Evolutionary conservation across 169 alveolate species (phyloP), one percentile per base, ranked within the genome.

Genomic region (Fabrea salina): DNA sequence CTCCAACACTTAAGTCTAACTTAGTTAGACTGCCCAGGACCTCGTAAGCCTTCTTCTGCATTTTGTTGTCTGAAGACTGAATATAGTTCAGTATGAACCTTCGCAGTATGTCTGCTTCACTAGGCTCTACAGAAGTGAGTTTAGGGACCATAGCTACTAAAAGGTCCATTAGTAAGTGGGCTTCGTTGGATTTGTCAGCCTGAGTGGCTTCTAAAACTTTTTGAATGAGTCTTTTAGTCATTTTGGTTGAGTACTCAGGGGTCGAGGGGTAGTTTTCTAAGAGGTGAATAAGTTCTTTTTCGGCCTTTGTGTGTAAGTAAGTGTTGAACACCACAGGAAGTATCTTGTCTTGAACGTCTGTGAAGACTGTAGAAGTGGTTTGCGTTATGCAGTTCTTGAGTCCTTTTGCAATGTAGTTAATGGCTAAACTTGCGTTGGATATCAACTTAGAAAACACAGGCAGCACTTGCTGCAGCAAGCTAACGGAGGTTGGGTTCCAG

Each of bases 1-100:
- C 74, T 2, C 32, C 74, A 32, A 61, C 25, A 16, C 19, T 16
- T 8, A 0, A 8, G 4, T 61, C 74, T 16, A 35, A n/a, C 25
- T 8, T 8, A 13, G 25, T 11, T 37, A 61, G 1, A 16, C 41
- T 32, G 2, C 32, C 39, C 22, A 61, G 11, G 2, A 61, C 50
- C 13, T 30, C 27, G 39, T 61, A 61, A 8, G 74, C 74, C 39
- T 61, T 61, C 39, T 61, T 61, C 50, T 61, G 74, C 22, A 33
- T 16, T 35, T 61, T 61, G 4, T 51, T n/a, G 7, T 61, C 51
- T 8, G 11, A 11, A 37, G 25, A 33, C 32, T 37, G 54, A 16
- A 61, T 61, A 35, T 32, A 61, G 39, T 16, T 27, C 8, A 13
- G 11, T 8, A 35, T 16, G 39, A 61, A 61, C 39, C 50, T 27